These are phyloP conservation scores for Sequoia sempervirens DNA, from an alignment of 75 land plant genomes.

Conservation along the genomic window DNA sequence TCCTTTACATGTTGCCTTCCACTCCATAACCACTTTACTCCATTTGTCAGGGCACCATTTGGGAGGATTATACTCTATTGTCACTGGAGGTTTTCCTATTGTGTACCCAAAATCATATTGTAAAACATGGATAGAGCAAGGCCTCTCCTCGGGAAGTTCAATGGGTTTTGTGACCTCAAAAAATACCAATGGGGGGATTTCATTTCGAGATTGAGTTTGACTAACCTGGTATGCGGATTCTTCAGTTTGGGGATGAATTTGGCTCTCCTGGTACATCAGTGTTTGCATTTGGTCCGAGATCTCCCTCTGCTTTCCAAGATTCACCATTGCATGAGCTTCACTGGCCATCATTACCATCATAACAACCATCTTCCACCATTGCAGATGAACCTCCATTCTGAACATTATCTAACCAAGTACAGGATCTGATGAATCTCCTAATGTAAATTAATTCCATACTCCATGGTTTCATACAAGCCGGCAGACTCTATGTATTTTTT, in stretches of 20 bases:
- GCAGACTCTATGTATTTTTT: too few species aligned
- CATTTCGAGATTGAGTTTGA: neutral
- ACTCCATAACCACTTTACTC: slow-evolving; percentile 17
- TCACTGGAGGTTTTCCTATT: slow-evolving; percentile 44
- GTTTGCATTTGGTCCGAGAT: neutral
- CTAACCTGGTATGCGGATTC: neutral
- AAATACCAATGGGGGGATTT: slow-evolving; percentile 17
- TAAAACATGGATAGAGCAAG: slow-evolving; percentile 40
- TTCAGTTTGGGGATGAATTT: neutral
- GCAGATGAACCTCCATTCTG: neutral
- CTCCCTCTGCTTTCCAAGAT: neutral
- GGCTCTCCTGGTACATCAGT: neutral
- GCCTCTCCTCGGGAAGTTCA: slow-evolving; percentile 27
- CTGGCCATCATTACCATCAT: neutral
- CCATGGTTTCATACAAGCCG: too few species aligned
- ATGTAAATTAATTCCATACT: too few species aligned
- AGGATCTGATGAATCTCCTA: too few species aligned
- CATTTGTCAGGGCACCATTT: slow-evolving; percentile 22
- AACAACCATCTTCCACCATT: neutral
- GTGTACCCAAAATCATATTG: slow-evolving; percentile 59
- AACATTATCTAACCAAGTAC: too few species aligned
- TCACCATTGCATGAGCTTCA: neutral
- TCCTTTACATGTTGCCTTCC: slow-evolving; percentile 19
- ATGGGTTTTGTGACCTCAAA: slow-evolving; percentile 57
- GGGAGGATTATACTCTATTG: slow-evolving; percentile 44